Conservation (phyloP, 805 yeast genomes). For the Middelhovenomyces tepae region DNA sequence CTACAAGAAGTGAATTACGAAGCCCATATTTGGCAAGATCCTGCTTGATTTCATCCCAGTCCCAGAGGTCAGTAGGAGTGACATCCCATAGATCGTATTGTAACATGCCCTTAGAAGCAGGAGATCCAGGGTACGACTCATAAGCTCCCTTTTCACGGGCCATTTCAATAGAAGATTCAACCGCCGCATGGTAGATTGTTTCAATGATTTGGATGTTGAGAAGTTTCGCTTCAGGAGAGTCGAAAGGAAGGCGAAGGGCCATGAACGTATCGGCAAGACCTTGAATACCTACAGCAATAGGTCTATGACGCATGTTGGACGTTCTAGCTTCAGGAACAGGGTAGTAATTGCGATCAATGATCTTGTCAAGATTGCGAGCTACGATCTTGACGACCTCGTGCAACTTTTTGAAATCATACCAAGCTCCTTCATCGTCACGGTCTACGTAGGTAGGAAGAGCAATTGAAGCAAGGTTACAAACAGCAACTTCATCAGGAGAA, state of each 20-base stretch:
- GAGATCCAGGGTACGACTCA: conserved; percentile 71
- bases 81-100: conserved; percentile 85
- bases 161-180: conserved; percentile 78
- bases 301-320: conserved; percentile 80
- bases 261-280: conserved; percentile 89
- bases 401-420: conserved; percentile 63
- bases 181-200: conserved; percentile 89
- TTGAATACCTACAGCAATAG: conserved; percentile 97
- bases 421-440: conserved; percentile 37
- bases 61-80: conserved; percentile 74
- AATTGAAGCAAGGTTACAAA: conserved; percentile 86
- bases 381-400: conserved; percentile 73
- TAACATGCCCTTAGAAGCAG: conserved; percentile 74
- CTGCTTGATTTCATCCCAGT: conserved; percentile 69
- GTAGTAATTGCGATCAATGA: conserved; percentile 78
- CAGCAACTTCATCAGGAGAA: conserved; percentile 87
- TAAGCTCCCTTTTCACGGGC: conserved; percentile 66
- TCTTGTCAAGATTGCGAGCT: conserved; percentile 65
- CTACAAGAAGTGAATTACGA: conserved; percentile 73
- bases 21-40: conserved; percentile 57
- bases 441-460: conserved; percentile 76
- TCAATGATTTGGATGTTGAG: conserved; percentile 84
- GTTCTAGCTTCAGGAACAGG: conserved; percentile 69
- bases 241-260: conserved; percentile 76
- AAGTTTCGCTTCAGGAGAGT: conserved; percentile 64